Evolutionary conservation across 129 eudicot species (phyloP), one percentile per base, ranked within the genome.

Genomic region (Flaveria bidentis): DNA sequence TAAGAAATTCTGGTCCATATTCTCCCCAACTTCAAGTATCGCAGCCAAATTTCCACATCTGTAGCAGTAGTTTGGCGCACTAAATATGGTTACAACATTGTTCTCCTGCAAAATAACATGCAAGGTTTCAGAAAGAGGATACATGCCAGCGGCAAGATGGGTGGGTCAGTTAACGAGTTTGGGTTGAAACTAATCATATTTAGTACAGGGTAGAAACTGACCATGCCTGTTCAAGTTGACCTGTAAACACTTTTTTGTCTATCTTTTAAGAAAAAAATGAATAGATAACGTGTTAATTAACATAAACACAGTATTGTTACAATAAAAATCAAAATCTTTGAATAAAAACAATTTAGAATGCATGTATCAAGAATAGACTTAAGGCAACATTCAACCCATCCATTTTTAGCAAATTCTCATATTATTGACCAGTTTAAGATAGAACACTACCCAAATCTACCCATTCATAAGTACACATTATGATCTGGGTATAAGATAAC

Each of bases 1-100:
- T 51, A 86, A 80, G 83, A 86, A 86, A 60, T 86, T 86, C 58
- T 74, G 83, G 72, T 86, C 90, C 90, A 86, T 86, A 7, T 86
- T 83, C 71, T 86, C 90, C 50, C 90, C 87, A 42, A 82, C 73
- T 70, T 82, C 85, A 64, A 82, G 85, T 71, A 82, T 82, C 4
- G 82, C 86, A 72, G 82, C 86, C 86, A 82, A 77, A 78, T 82
- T 82, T 56, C 86, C 86, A 60, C 86, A 83, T 80, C 85, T 80
- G 22, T 85, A 81, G 77, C 88, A 80, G 67, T 84, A 84, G 66
- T 80, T 80, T 17, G 88, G 88, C 61, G 88, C 85, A 77, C 85
- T 84, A 61, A 84, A 84, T 61, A 84, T 80, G 6, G 85, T 84
- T 65, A 84, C 85, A 60, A 79, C 80, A 44, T 79, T 80, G 23